Conservation (phyloP, 2,329 filamentous ascomycete genomes). For the Elsinoe ampelina region DNA sequence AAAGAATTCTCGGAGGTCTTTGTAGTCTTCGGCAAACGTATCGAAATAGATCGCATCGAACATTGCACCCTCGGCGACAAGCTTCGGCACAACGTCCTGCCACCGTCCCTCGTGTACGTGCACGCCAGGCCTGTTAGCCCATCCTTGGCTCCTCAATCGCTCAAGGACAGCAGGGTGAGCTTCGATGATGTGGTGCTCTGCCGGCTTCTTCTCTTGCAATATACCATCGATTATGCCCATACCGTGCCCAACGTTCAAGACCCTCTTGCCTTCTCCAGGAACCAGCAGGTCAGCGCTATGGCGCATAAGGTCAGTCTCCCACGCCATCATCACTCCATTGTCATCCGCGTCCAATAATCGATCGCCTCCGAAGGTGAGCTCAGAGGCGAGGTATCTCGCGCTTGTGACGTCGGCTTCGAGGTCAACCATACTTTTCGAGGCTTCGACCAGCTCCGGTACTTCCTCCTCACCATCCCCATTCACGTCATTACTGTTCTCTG, state of each 20-base stretch:
- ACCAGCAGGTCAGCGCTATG: conserved; percentile 36
- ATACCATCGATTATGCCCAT: conserved; percentile 44
- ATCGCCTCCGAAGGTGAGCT: conserved; percentile 39
- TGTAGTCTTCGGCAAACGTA: conserved; percentile 92
- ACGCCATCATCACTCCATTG: conserved; percentile 47
- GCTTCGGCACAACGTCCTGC: conserved; percentile 40
- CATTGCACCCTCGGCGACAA: conserved; percentile 33
- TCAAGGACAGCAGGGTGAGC: conserved; percentile 41
- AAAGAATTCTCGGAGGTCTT: conserved; percentile 77
- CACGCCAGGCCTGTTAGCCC: conserved; percentile 41
- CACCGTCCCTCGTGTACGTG: conserved; percentile 40
- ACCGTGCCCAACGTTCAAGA: conserved; percentile 43
- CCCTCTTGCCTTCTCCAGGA: conserved; percentile 31
- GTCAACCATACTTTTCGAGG: conserved; percentile 14
- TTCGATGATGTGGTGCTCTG: conserved; percentile 42
- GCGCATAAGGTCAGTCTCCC: conserved; percentile 43
- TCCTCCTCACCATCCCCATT: conserved; percentile 14
- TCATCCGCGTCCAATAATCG: conserved; percentile 40
- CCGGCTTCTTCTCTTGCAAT: conserved; percentile 36
- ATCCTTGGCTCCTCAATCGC: conserved; percentile 38
- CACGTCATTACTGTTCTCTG: conserved; percentile 13
- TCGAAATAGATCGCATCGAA: conserved; percentile 74
- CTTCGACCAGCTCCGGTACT: conserved; percentile 22
- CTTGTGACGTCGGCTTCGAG: conserved; percentile 31
- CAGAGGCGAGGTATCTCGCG: conserved; percentile 40